phyloP scores from a whole-genome alignment of 768 basidiomycete genomes.

The Daedaleopsis nitida region DNA sequence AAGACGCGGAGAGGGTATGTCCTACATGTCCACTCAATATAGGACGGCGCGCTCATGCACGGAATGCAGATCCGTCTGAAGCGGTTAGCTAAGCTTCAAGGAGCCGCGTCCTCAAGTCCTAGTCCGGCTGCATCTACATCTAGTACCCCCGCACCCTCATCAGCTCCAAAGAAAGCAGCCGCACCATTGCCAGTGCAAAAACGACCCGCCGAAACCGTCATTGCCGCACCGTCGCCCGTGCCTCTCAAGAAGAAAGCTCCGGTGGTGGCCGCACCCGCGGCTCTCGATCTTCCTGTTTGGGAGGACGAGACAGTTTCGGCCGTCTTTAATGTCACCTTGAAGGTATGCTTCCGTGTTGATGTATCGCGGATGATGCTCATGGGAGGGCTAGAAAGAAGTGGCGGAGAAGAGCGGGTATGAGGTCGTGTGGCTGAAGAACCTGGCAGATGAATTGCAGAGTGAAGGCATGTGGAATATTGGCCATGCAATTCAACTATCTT shows the following conservation, averaged over 20 bases:
- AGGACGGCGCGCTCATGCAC: not conserved
- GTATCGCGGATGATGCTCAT: not conserved
- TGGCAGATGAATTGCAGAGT: constrained; percentile 66
- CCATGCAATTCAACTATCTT: not conserved
- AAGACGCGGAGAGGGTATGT: constrained; percentile 79
- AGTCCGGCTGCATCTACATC: constrained; percentile 40
- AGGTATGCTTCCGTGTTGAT: constrained; percentile 49
- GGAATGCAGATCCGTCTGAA: constrained; percentile 81
- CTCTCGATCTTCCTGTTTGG: constrained; percentile 67
- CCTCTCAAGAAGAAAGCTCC: constrained; percentile 53
- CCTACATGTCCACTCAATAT: not conserved
- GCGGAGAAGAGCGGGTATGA: constrained; percentile 66
- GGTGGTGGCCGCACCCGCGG: constrained; percentile 29
- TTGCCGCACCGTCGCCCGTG: constrained; percentile 31
- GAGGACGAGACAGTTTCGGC: constrained; percentile 67
- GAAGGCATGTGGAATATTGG: constrained; percentile 40
- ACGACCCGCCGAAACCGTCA: constrained; percentile 31
- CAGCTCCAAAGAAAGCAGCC: constrained; percentile 34
- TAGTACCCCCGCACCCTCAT: constrained; percentile 38
- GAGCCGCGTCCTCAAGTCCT: constrained; percentile 35
- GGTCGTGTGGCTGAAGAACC: constrained; percentile 80
- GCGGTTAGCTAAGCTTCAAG: constrained; percentile 83
- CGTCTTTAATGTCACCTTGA: constrained; percentile 78
- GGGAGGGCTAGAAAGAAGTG: constrained; percentile 48
- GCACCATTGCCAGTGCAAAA: constrained; percentile 26